Conservation (phyloP, 78 protist genomes). For the slime mould (Dictyostelium discoideum) region DNA sequence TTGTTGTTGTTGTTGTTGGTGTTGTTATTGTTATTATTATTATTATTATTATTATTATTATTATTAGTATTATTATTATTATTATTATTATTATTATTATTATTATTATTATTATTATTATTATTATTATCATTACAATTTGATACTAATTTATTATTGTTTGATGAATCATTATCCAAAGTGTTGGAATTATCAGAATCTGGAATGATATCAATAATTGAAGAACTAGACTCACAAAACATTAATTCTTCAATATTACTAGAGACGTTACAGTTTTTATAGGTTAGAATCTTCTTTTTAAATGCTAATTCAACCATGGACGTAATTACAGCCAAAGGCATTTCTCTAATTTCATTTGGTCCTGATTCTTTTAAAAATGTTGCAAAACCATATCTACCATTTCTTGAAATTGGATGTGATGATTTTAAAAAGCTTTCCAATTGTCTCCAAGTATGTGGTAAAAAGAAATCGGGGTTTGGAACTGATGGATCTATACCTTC, state of each 20-base stretch:
- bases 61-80: neutral
- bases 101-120: neutral
- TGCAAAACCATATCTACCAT: constrained; percentile 80
- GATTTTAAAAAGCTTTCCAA: constrained; percentile 53
- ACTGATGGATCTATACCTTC: constrained; percentile 73
- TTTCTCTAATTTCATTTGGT: constrained; percentile 55
- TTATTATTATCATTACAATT: neutral
- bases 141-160: neutral
- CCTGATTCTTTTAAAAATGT: constrained; percentile 61
- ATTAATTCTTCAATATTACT: constrained; percentile 19
- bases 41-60: neutral
- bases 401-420: constrained; percentile 68
- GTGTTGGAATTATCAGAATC: neutral
- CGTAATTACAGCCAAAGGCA: constrained; percentile 67
- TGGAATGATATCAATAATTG: neutral
- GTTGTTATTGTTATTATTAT: neutral
- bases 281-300: constrained; percentile 33
- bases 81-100: neutral
- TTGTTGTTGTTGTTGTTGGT: neutral
- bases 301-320: constrained; percentile 74
- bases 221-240: neutral
- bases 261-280: constrained; percentile 60
- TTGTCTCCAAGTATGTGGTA: constrained; percentile 65
- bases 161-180: neutral
- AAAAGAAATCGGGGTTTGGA: constrained; percentile 73